Base-by-base conservation (phyloP, 331 rosid species). In the Malus hybrid region DNA sequence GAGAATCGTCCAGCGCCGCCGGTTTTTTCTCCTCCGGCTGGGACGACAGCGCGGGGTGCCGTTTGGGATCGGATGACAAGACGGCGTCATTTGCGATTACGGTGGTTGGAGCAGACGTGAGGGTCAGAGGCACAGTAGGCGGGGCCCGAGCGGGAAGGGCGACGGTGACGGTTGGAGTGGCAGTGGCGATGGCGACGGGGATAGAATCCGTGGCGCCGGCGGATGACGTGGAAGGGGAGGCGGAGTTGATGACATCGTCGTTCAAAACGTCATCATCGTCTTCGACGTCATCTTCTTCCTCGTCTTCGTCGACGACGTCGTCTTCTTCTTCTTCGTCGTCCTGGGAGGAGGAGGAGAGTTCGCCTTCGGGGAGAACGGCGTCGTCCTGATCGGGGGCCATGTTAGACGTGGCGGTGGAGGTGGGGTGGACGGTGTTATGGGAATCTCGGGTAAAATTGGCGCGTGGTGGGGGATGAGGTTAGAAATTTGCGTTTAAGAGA, bases 311-410 rank as follows among this genome's bases (percentile, higher is more conserved):
- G 24, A 76, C 88, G 26, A 79, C 85, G 58, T 84, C 90, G 42
- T 91, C 93, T 4, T 87, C 93, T 24, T 91, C 93, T 8, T 87
- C 93, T 8, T 87, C 93, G 14, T 88, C 91, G 75, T 89, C 90
- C 64, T 86, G 89, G 5, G 79, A 89, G 63, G 88, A 85, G 64
- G 89, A 89, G 81, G 88, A 89, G 55, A 87, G 80, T 67, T 91
- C 90, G 36, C 71, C 86, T 22, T 87, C 87, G 71, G 86, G 88
- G 68, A 89, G 83, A 81, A 92, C 91, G 89, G 85, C 70, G 88
- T 86, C 91, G 90, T 89, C 75, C 75, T 77, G 93, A 2, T 83
- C 76, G n/a, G 90, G 90, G 0, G 93, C 89, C 97, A 91, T 87
- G 66, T 1, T 29, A 26, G 19, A 24, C 29, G 66, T 16, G 44